Percentiles rank a stretch among this genome's conserved stretches.
These are phyloP conservation scores for Penicillium soppii DNA, from an alignment of 495 filamentous ascomycete species.

Conservation along the genomic window DNA sequence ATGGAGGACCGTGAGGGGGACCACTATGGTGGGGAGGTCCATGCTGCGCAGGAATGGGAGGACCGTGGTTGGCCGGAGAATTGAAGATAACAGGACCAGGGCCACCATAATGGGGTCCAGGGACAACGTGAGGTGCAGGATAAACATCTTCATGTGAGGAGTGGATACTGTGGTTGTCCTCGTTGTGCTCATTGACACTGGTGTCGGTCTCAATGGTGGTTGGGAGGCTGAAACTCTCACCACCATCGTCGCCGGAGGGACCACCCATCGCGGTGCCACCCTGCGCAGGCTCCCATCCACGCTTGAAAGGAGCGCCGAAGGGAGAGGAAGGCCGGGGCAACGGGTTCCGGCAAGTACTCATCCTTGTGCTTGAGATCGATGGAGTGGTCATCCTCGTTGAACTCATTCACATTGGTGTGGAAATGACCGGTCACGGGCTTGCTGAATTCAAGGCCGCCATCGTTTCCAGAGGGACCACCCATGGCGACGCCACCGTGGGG, in stretches of 20 bases:
- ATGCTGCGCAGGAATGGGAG: not conserved
- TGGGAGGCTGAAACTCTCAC: slow-evolving; percentile 7
- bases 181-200: slow-evolving; percentile 15
- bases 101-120: not conserved
- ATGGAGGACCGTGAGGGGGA: not conserved
- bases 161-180: slow-evolving; percentile 23
- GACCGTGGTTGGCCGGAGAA: too few species aligned
- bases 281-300: not conserved
- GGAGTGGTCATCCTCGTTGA: slow-evolving; percentile 22
- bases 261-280: slow-evolving; percentile 26
- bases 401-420: slow-evolving; percentile 18
- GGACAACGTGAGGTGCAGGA: too few species aligned
- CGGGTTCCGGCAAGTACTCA: too few species aligned
- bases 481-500: slow-evolving; percentile 13
- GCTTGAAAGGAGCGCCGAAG: not conserved
- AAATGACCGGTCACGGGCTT: slow-evolving; percentile 13
- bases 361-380: slow-evolving; percentile 19
- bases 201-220: slow-evolving; percentile 9
- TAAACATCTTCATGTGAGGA: too few species aligned
- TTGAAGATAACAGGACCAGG: not conserved
- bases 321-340: not conserved
- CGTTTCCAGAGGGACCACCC: slow-evolving; percentile 23
- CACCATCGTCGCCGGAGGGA: slow-evolving; percentile 20
- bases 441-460: slow-evolving; percentile 16
- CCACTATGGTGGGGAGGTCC: not conserved